phyloP scores from a whole-genome alignment of 108 stramenopile genomes.

The Cyclotella sp. region DNA sequence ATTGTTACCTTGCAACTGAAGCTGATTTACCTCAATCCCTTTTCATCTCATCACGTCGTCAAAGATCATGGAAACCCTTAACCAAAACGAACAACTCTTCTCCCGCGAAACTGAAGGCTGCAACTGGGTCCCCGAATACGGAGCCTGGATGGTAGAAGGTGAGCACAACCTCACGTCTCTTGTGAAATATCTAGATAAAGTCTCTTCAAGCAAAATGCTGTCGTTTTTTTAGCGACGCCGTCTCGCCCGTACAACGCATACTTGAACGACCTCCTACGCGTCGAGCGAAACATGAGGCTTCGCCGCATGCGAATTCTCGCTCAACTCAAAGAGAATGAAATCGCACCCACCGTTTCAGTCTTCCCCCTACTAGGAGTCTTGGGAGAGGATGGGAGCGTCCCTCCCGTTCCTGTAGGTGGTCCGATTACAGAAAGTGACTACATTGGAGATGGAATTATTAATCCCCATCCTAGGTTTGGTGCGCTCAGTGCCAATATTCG shows the following conservation, averaged over 20 bases:
- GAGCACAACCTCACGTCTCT: no score
- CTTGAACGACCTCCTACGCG: conserved; percentile 85
- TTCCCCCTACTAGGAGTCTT: conserved; percentile 88
- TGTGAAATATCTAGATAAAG: no score
- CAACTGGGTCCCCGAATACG: conserved; percentile 97
- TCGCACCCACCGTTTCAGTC: conserved; percentile 91
- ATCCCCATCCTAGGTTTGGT: conserved; percentile 98
- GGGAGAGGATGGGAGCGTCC: conserved; percentile 85
- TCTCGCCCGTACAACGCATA: conserved; percentile 63
- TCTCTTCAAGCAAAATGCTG: no score
- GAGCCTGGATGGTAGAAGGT: conserved; percentile 98
- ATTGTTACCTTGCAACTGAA: no score
- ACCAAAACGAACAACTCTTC: conserved; percentile 74
- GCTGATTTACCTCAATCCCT: neutral
- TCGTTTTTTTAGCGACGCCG: conserved; percentile 76
- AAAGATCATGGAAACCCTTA: conserved; percentile 91
- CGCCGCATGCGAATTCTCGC: conserved; percentile 91
- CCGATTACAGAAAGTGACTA: conserved; percentile 88
- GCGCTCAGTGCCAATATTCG: conserved; percentile 97
- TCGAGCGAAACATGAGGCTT: conserved; percentile 98
- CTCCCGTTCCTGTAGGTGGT: conserved; percentile 80
- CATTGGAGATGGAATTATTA: conserved; percentile 95
- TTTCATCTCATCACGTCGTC: conserved; percentile 15
- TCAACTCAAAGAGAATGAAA: conserved; percentile 87
- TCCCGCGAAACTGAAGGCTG: conserved; percentile 82